These are phyloP conservation scores for Dictyostelium capitatum DNA, from an alignment of 78 protist genomes.

Conservation along the genomic window DNA sequence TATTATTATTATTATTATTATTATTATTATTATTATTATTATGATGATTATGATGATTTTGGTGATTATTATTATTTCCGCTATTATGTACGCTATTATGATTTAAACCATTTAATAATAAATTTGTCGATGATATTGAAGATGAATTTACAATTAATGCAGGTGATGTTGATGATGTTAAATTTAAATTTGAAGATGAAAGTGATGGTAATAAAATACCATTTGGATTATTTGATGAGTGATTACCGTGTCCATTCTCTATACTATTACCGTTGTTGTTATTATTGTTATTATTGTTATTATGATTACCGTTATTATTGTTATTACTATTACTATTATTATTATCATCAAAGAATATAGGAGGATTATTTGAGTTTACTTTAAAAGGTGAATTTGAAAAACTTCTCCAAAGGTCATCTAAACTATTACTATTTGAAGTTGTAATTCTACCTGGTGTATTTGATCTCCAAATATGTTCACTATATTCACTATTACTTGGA, in stretches of 20 bases:
- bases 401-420: conserved; percentile 66
- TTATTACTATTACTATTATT: neutral
- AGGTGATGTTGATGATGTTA: neutral
- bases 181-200: conserved; percentile 34
- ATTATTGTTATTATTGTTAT: neutral
- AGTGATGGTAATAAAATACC: conserved; percentile 30
- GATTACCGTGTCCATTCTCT: neutral
- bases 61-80: conserved; percentile 3
- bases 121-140: conserved; percentile 9
- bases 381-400: conserved; percentile 55
- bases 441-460: conserved; percentile 49
- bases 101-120: neutral
- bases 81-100: neutral
- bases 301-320: neutral
- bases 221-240: neutral
- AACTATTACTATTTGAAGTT: conserved; percentile 27
- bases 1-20: neutral
- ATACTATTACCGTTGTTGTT: neutral
- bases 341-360: conserved; percentile 21
- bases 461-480: conserved; percentile 19
- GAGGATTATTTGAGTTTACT: neutral
- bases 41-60: too few species aligned
- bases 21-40: neutral
- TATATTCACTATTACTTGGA: neutral
- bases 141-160: neutral